Evolutionary conservation across 164 flowering plant genomes (phyloP).

Genomic region (Dillenia turbinata): DNA sequence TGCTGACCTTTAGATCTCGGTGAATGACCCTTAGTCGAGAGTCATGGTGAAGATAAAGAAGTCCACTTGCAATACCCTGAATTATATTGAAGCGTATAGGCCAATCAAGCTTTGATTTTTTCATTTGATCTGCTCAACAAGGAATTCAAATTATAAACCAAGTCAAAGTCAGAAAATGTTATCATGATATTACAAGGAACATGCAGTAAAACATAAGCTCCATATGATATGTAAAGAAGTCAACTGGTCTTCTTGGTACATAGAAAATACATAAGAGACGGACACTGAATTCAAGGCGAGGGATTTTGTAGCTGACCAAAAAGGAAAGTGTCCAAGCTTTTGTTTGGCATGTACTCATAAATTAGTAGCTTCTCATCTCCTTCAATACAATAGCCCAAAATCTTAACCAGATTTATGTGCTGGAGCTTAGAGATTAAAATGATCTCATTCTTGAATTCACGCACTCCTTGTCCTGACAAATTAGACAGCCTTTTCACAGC

Average conservation of each 20-base stretch:
- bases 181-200: no score
- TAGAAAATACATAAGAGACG: no score
- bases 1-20: slow-evolving; percentile 73
- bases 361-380: slow-evolving; percentile 66
- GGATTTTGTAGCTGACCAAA: slow-evolving; percentile 31
- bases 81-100: slow-evolving; percentile 46
- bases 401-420: slow-evolving; percentile 68
- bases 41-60: slow-evolving; percentile 77
- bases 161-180: no score
- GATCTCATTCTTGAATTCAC: slow-evolving; percentile 71
- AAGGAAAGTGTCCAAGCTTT: slow-evolving; percentile 60
- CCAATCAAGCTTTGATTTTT: slow-evolving; percentile 50
- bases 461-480: slow-evolving; percentile 64
- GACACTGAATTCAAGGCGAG: no score
- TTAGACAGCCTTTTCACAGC: slow-evolving; percentile 79
- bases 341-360: slow-evolving; percentile 79
- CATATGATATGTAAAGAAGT: no score
- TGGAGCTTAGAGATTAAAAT: slow-evolving; percentile 63
- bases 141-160: neutral
- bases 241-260: neutral
- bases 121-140: slow-evolving; percentile 30
- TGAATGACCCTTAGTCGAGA: slow-evolving; percentile 77
- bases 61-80: slow-evolving; percentile 78
- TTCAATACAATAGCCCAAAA: slow-evolving; percentile 62
- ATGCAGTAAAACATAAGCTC: no score